phyloP scores from a whole-genome alignment of 306 rosid species.

The Prunus mira region DNA sequence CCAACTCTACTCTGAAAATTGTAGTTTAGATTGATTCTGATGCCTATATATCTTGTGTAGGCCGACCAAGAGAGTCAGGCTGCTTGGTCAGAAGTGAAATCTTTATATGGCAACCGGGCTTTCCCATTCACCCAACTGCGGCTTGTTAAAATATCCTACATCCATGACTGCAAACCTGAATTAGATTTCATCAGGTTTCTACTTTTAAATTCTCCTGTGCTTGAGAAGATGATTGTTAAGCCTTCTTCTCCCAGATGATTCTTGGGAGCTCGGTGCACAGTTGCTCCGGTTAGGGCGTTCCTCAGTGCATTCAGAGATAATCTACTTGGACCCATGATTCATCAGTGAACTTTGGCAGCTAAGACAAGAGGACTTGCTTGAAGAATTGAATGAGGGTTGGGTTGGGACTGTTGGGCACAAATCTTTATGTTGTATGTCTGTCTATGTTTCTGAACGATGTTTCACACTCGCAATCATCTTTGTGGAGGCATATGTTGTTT shows the following conservation, averaged over 20 bases:
- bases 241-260: slow-evolving; percentile 21
- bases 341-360: not conserved
- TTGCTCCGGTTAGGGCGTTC: slow-evolving; percentile 43
- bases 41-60: slow-evolving; percentile 16
- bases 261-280: slow-evolving; percentile 30
- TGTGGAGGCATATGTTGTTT: no score
- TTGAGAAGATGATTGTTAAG: slow-evolving; percentile 50
- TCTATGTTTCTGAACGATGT: no score
- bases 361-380: no score
- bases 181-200: slow-evolving; percentile 45
- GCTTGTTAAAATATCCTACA: slow-evolving; percentile 35
- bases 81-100: not conserved
- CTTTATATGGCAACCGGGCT: slow-evolving; percentile 18
- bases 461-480: no score
- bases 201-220: slow-evolving; percentile 39
- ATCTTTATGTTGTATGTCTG: not conserved
- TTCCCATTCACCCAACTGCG: slow-evolving; percentile 32
- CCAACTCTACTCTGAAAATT: not conserved
- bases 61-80: slow-evolving; percentile 31
- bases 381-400: no score
- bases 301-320: slow-evolving; percentile 48
- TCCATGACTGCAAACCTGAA: slow-evolving; percentile 37
- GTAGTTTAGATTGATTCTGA: not conserved
- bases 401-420: no score
- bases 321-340: slow-evolving; percentile 37